These are phyloP conservation scores for Sugiyamaella americana DNA, from an alignment of 805 yeast genomes.

Conservation along the genomic window DNA sequence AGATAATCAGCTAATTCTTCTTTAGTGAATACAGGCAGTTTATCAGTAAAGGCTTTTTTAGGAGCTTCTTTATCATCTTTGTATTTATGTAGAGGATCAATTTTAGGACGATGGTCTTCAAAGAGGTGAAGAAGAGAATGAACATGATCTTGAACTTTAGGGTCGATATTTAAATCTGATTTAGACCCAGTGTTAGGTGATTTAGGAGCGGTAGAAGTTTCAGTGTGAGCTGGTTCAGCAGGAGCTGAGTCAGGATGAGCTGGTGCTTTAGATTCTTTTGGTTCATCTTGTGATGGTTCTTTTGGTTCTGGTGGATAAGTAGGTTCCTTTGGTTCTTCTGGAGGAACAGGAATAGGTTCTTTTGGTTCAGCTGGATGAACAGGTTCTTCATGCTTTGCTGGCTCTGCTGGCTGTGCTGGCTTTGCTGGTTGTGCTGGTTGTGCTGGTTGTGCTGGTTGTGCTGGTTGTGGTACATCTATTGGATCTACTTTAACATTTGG, in stretches of 20 bases:
- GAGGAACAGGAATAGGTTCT: neutral
- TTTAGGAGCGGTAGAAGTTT: too few species aligned
- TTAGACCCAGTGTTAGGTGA: neutral
- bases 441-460: neutral
- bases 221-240: neutral
- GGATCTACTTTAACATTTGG: neutral
- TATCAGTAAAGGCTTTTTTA: slow-evolving; percentile 23
- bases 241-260: neutral
- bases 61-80: slow-evolving; percentile 37
- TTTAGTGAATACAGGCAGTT: slow-evolving; percentile 43
- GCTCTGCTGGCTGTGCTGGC: neutral
- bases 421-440: too few species aligned
- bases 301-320: neutral
- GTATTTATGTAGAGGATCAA: slow-evolving; percentile 40
- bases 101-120: slow-evolving; percentile 35
- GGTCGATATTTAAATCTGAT: neutral
- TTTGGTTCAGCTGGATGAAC: neutral
- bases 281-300: neutral
- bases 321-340: neutral
- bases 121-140: neutral
- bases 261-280: neutral
- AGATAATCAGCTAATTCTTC: slow-evolving; percentile 46
- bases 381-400: neutral
- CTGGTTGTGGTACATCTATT: neutral
- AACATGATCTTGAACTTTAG: neutral